Evolutionary conservation across 2,329 filamentous ascomycete species (phyloP).

Genomic region (Nemania sp.): DNA sequence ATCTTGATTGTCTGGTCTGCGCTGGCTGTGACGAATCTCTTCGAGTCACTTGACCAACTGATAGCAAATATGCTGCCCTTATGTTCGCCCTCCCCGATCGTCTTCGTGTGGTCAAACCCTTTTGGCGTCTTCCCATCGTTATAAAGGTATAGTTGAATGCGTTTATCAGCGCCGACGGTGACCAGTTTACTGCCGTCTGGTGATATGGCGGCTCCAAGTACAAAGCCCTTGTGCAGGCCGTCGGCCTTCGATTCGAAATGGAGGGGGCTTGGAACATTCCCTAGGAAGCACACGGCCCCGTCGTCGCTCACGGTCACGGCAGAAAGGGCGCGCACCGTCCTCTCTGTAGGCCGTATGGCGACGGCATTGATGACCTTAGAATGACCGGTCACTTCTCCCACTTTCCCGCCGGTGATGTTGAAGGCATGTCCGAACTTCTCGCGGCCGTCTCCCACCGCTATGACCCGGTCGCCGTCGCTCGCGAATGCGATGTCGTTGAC

Average conservation of each 20-base stretch:
- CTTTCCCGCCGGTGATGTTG: conserved; percentile 93
- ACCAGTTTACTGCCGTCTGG: conserved; percentile 82
- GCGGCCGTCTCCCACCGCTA: conserved; percentile 92
- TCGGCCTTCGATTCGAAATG: conserved; percentile 87
- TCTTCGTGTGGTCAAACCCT: conserved; percentile 78
- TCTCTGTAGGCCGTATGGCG: conserved; percentile 75
- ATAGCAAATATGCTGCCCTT: conserved; percentile 91
- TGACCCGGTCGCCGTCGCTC: conserved; percentile 92
- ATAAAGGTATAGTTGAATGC: conserved; percentile 81
- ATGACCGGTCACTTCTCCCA: conserved; percentile 92
- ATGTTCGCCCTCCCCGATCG: conserved; percentile 83
- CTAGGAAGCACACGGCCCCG: conserved; percentile 85
- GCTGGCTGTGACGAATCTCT: conserved; percentile 84
- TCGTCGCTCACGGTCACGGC: conserved; percentile 93
- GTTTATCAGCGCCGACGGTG: conserved; percentile 88
- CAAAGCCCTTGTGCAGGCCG: conserved; percentile 82
- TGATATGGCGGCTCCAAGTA: conserved; percentile 85
- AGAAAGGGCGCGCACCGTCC: conserved; percentile 69
- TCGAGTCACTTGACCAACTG: conserved; percentile 86
- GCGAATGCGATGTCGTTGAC: conserved; percentile 99
- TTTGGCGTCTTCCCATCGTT: conserved; percentile 65
- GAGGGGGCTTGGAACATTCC: conserved; percentile 78
- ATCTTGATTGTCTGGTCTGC: conserved; percentile 93
- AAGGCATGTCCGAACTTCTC: conserved; percentile 94
- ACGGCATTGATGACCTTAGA: conserved; percentile 89